These are phyloP conservation scores for Plantago ovata DNA, from an alignment of 257 asterid genomes.

Conservation along the genomic window DNA sequence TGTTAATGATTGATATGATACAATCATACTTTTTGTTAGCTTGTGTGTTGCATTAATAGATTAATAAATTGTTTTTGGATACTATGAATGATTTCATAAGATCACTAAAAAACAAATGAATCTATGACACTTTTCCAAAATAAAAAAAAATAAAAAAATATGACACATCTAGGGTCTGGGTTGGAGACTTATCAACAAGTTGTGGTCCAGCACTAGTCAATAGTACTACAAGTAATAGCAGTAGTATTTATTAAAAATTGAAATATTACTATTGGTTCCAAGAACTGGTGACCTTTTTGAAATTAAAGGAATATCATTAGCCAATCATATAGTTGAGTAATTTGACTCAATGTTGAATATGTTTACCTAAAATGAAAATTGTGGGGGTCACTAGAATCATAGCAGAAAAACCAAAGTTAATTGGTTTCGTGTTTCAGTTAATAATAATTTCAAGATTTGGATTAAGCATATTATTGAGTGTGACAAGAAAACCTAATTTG, in stretches of 20 bases:
- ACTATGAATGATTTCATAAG: constrained; percentile 1
- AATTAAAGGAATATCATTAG: no score
- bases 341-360: background rate
- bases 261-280: constrained; percentile 14
- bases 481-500: no score
- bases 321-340: background rate
- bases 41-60: constrained; percentile 20
- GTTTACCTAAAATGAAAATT: background rate
- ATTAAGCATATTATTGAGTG: no score
- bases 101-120: constrained; percentile 4
- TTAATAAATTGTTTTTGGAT: background rate
- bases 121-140: no score
- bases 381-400: background rate
- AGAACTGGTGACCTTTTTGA: background rate
- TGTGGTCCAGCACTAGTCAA: constrained; percentile 11
- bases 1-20: constrained; percentile 6
- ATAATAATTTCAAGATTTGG: no score
- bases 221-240: no score
- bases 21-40: background rate
- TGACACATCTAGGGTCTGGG: constrained; percentile 15
- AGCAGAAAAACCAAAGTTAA: no score
- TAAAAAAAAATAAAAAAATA: no score
- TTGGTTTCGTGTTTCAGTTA: background rate
- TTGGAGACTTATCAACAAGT: constrained; percentile 17
- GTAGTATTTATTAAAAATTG: background rate